phyloP scores from a whole-genome alignment of 225 moss, liverwort and hornwort species.

The Marchantia paleacea region DNA sequence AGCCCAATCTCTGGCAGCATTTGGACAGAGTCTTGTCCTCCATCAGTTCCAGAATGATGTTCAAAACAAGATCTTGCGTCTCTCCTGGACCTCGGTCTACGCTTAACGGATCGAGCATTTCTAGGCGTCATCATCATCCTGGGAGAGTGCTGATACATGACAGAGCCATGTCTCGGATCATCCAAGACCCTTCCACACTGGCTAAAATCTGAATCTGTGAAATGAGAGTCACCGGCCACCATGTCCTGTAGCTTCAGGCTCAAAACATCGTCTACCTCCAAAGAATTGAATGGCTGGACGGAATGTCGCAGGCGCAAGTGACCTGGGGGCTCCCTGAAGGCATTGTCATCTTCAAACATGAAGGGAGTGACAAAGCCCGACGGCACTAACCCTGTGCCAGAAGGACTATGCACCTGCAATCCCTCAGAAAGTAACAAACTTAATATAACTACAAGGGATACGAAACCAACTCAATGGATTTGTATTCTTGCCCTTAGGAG shows the following conservation, averaged over 20 bases:
- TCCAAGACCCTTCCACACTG: conserved; percentile 41
- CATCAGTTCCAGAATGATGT: conserved; percentile 49
- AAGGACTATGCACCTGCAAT: conserved; percentile 79
- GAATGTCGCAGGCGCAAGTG: conserved; percentile 62
- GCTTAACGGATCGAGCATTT: conserved; percentile 66
- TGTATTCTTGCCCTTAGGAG: not conserved
- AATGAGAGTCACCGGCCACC: conserved; percentile 57
- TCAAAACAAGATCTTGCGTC: conserved; percentile 83
- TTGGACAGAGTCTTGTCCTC: conserved; percentile 31
- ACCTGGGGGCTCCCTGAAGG: conserved; percentile 66
- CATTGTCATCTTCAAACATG: conserved; percentile 80
- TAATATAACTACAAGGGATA: not conserved
- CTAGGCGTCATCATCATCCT: conserved; percentile 55
- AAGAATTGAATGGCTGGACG: conserved; percentile 61
- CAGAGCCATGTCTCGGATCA: conserved; percentile 40
- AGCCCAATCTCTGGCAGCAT: conserved; percentile 46
- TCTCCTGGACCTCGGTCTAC: conserved; percentile 86
- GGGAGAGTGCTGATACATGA: conserved; percentile 49
- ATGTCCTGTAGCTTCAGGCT: conserved; percentile 76
- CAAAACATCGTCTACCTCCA: conserved; percentile 85
- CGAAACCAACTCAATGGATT: not conserved
- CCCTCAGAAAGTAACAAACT: conserved; percentile 3
- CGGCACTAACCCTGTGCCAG: conserved; percentile 54
- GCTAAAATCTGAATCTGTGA: conserved; percentile 38
- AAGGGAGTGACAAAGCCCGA: conserved; percentile 68